These are phyloP conservation scores for Talaromyces albobiverticillius DNA, from an alignment of 2,329 filamentous ascomycete species.

Conservation along the genomic window DNA sequence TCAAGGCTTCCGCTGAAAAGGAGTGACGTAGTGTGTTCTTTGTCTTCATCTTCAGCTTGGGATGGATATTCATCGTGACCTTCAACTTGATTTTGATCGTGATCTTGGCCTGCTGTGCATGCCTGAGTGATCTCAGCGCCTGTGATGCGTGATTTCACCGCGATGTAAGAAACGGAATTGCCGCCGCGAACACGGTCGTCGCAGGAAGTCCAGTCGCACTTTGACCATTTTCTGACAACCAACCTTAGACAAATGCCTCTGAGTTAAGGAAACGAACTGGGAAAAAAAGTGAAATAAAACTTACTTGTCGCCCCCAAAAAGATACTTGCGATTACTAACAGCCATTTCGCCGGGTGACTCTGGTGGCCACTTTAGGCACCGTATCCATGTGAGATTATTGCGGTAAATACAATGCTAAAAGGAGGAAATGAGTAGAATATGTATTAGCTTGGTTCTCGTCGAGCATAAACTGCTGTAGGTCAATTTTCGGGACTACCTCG, in stretches of 20 bases:
- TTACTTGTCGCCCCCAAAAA: constrained; percentile 13
- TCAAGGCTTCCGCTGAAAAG: constrained; percentile 68
- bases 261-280: neutral
- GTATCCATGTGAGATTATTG: no score
- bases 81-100: neutral
- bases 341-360: no score
- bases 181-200: constrained; percentile 79
- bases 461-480: neutral
- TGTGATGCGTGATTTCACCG: constrained; percentile 12
- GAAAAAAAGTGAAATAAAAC: neutral
- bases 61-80: no score
- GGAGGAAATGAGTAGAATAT: neutral
- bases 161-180: constrained; percentile 57
- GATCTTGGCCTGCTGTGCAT: constrained; percentile 16
- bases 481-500: no score
- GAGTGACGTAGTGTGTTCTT: constrained; percentile 34
- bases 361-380: no score
- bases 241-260: neutral
- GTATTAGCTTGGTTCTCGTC: no score
- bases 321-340: neutral
- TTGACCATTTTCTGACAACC: constrained; percentile 9
- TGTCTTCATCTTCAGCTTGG: neutral
- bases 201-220: constrained; percentile 61
- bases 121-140: constrained; percentile 15
- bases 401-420: neutral